Conservation (phyloP, 495 filamentous ascomycete species). For the Trichocladium uniseriatum region DNA sequence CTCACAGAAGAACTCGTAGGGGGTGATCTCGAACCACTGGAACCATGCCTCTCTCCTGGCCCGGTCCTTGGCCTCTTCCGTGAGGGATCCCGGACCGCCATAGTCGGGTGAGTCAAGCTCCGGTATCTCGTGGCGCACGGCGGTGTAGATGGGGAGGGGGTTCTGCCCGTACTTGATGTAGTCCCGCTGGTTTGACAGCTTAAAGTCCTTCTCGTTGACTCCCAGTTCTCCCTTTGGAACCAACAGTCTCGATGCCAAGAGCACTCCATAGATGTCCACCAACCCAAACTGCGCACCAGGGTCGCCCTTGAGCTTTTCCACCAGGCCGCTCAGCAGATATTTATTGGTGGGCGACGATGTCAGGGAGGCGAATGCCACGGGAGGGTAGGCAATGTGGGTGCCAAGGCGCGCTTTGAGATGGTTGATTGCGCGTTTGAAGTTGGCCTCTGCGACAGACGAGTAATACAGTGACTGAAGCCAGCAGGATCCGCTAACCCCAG, state of each 20-base stretch:
- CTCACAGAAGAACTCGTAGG: constrained; percentile 94
- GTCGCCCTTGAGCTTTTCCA: constrained; percentile 83
- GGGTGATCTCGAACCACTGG: constrained; percentile 95
- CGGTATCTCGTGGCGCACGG: constrained; percentile 94
- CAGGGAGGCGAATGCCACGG: constrained; percentile 64
- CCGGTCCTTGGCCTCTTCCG: constrained; percentile 48
- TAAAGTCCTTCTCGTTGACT: constrained; percentile 68
- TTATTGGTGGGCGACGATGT: constrained; percentile 85
- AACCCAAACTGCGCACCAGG: constrained; percentile 74
- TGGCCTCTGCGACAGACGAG: constrained; percentile 62
- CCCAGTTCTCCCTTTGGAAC: constrained; percentile 77
- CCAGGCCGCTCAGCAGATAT: constrained; percentile 72
- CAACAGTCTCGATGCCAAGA: constrained; percentile 73
- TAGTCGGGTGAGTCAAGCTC: constrained; percentile 38
- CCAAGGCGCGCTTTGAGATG: constrained; percentile 80
- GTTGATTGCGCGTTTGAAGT: constrained; percentile 58
- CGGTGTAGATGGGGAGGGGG: constrained; percentile 89
- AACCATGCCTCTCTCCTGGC: constrained; percentile 80
- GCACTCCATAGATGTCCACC: constrained; percentile 83
- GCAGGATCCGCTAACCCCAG: constrained; percentile 89
- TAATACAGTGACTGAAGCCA: constrained; percentile 89
- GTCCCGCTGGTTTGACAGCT: constrained; percentile 71
- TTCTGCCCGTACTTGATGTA: constrained; percentile 66
- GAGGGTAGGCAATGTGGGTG: constrained; percentile 87
- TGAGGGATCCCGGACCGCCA: constrained; percentile 33